Evolutionary conservation across 306 rosid genomes (phyloP), one percentile per base, ranked within the genome.

Genomic region (Arachis hypogaea): DNA sequence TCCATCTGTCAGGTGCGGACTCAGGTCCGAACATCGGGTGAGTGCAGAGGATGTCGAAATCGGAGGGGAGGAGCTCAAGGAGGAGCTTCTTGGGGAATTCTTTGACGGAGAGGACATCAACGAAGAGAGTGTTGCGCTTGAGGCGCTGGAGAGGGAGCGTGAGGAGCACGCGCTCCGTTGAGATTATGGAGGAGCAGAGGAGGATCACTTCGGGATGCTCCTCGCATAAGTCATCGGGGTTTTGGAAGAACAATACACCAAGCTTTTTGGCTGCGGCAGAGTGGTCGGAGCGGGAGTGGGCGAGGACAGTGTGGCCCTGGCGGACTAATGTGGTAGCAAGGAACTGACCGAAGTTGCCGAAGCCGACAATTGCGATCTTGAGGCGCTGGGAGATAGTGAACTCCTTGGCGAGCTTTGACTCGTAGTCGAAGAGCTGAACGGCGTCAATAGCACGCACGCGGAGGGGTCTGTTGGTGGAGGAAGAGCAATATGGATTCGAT

Each of bases 21-120:
- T 90, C 85, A 11, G 97, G 98, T 8, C 97, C 98, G 55, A 93
- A 93, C 98, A 93, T 90, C 0, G 97, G 98, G 56, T 93, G 98
- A 0, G 90, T 64, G 59, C 96, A 90, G 30, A 93, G 29, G 3
- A 90, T 18, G 50, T 93, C 98, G 43, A 90, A 93, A 58, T 87
- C 76, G 11, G 5, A 2, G 0, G 96, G 98, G 9, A 93, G 69
- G 0, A 54, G 2, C 11, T 85, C 74, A 3, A 87, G 77, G 44
- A 93, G 42, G 47, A 93, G 72, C 7, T 52, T 78, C n/a, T 82
- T 88, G 0, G 97, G 80, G 54, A 93, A 90, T 49, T 93, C 98
- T 16, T 93, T 93, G 14, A 93, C 98, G 9, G 97, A 88, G 29
- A 93, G 90, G 0, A 90, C 95, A 30, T 93, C 98, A 10, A 80